Evolutionary conservation across 805 yeast genomes (phyloP).

Genomic region (Saccharomycopsis sp.): DNA sequence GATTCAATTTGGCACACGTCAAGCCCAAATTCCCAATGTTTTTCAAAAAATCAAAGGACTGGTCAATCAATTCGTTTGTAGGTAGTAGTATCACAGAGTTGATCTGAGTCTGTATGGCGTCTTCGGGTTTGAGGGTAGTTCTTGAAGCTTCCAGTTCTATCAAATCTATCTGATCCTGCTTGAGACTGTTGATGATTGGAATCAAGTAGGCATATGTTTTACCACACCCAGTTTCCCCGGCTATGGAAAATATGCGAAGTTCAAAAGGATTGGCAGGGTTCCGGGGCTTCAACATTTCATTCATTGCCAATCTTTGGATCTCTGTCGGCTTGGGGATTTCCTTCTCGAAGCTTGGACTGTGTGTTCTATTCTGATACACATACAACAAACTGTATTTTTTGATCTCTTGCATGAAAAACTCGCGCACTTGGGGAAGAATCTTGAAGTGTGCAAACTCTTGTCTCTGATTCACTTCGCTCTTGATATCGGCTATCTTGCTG

Average conservation of each 20-base stretch:
- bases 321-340: slow-evolving; percentile 51
- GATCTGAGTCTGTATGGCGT: slow-evolving; percentile 29
- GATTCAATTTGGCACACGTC: slow-evolving; percentile 7
- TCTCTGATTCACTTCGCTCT: neutral
- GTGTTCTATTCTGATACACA: slow-evolving; percentile 14
- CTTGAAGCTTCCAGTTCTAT: neutral
- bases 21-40: slow-evolving; percentile 18
- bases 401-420: slow-evolving; percentile 48
- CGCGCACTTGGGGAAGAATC: slow-evolving; percentile 58
- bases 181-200: slow-evolving; percentile 61
- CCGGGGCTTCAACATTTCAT: slow-evolving; percentile 37
- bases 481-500: slow-evolving; percentile 4
- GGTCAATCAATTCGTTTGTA: slow-evolving; percentile 80
- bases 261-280: slow-evolving; percentile 26
- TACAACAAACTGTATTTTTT: slow-evolving; percentile 35
- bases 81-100: slow-evolving; percentile 67
- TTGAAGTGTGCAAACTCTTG: slow-evolving; percentile 44
- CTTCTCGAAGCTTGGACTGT: slow-evolving; percentile 28
- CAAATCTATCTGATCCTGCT: slow-evolving; percentile 42
- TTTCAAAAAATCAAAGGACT: slow-evolving; percentile 45
- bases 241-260: slow-evolving; percentile 62
- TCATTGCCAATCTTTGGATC: slow-evolving; percentile 71
- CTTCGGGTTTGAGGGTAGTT: neutral
- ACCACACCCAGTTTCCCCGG: slow-evolving; percentile 97
- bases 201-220: slow-evolving; percentile 88